These are phyloP conservation scores for Chrysopogon serrulatus DNA, from an alignment of 176 grass and related monocot species.

Conservation along the genomic window DNA sequence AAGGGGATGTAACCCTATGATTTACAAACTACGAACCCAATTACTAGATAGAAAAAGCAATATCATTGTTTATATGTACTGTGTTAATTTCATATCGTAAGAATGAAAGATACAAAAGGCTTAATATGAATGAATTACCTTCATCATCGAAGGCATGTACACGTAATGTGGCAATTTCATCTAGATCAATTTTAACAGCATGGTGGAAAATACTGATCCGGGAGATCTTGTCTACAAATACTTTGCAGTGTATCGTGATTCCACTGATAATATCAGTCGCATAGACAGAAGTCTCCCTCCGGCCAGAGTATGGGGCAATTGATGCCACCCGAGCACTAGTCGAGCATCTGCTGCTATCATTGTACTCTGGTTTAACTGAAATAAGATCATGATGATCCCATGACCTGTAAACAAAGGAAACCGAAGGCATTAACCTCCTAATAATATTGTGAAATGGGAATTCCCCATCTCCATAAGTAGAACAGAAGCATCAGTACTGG, in stretches of 20 bases:
- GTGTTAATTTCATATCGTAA: background rate
- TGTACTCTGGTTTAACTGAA: slow-evolving; percentile 88
- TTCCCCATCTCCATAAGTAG: background rate
- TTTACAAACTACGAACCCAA: background rate
- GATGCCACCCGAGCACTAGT: slow-evolving; percentile 79
- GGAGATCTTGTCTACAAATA: slow-evolving; percentile 80
- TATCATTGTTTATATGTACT: background rate
- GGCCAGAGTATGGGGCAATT: slow-evolving; percentile 63
- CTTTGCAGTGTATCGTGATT: slow-evolving; percentile 84
- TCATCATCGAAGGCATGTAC: slow-evolving; percentile 80
- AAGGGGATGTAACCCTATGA: background rate
- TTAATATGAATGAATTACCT: slow-evolving; percentile 47
- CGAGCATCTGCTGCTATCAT: slow-evolving; percentile 73
- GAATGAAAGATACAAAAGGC: background rate
- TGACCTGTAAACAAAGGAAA: slow-evolving; percentile 45
- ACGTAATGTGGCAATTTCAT: slow-evolving; percentile 80
- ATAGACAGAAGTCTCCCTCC: slow-evolving; percentile 95
- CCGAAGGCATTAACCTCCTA: background rate
- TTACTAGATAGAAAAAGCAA: background rate
- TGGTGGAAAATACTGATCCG: slow-evolving; percentile 92
- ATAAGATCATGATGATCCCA: slow-evolving; percentile 95
- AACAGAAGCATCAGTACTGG: background rate
- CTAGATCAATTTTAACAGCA: slow-evolving; percentile 91
- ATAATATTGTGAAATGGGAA: background rate
- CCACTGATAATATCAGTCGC: slow-evolving; percentile 83